Base-by-base conservation (phyloP, 345 rosid genomes). In the Aquilaria sinensis region DNA sequence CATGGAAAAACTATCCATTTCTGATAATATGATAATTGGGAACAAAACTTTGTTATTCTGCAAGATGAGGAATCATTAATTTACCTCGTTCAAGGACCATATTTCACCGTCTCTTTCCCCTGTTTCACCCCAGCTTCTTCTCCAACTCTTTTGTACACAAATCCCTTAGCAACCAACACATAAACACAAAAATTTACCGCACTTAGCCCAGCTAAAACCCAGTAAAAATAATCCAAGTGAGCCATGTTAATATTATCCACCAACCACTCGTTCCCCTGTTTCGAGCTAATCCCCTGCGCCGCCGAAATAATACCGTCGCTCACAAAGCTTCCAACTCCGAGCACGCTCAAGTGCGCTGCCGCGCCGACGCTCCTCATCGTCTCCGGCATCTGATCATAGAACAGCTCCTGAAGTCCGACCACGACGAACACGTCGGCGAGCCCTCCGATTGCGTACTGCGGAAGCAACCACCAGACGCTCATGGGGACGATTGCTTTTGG, bases 311-410 rank as follows among this genome's bases (percentile, higher is more conserved):
- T 74, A 7, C 68, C 82, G 4, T 69, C 85, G 60, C 85, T 93
- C 29, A 83, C 10, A 50, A 93, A 85, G 78, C 94, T 93, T 45
- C 98, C 97, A 16, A 82, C 70, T 60, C 97, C 98, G 15, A 78
- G 66, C 2, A 86, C 71, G 47, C 90, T 78, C 1, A 90, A 69
- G 52, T 80, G 78, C 0, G 82, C 86, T 0, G 97, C 97, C 1
- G 98, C 98, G 7, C 97, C 98, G 10, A 89, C 48, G 65, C 97
- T 93, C 74, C 98, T 78, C 96, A 88, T 81, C 3, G 58, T 55
- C 50, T 79, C 92, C 0, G 98, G 98, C 88, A 93, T 76, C 67
- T 93, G 92, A 68, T 83, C 92, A 62, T 93, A 93, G 79, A 90
- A 93, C 75, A 93, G 45, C 74, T 90, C 91, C 72, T 87, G 94